These are phyloP conservation scores for Daedalea quercina DNA, from an alignment of 768 basidiomycete species.

Conservation along the genomic window DNA sequence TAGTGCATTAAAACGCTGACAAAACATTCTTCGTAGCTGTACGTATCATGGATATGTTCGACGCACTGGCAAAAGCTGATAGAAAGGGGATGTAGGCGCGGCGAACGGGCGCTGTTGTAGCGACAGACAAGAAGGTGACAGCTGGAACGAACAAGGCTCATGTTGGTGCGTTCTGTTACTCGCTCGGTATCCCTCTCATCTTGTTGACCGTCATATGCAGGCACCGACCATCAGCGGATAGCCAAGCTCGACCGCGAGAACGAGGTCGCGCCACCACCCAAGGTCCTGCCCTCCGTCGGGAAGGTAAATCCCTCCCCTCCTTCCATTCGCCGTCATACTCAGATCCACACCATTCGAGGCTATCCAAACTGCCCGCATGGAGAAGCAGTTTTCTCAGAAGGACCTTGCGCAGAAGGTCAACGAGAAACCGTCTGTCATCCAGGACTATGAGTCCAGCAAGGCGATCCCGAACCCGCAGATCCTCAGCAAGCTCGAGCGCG, in stretches of 20 bases:
- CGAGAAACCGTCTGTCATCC: slow-evolving; percentile 82
- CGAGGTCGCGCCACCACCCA: slow-evolving; percentile 88
- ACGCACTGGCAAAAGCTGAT: not conserved
- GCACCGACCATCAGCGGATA: slow-evolving; percentile 89
- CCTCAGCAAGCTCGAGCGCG: slow-evolving; percentile 82
- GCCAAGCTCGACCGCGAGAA: slow-evolving; percentile 94
- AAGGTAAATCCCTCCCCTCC: slow-evolving; percentile 39
- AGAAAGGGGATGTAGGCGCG: slow-evolving; percentile 47
- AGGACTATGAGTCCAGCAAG: slow-evolving; percentile 85
- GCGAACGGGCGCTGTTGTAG: slow-evolving; percentile 67
- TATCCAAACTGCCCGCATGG: slow-evolving; percentile 75
- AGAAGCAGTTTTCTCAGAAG: slow-evolving; percentile 79
- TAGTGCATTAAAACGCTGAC: slow-evolving; percentile 12
- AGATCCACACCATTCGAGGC: slow-evolving; percentile 40
- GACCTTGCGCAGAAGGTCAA: slow-evolving; percentile 91
- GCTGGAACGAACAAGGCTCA: slow-evolving; percentile 72
- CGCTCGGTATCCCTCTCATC: not conserved
- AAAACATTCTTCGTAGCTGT: slow-evolving; percentile 39
- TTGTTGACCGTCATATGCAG: slow-evolving; percentile 29
- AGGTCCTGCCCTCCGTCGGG: slow-evolving; percentile 66
- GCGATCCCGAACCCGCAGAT: slow-evolving; percentile 85
- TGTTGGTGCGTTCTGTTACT: slow-evolving; percentile 39
- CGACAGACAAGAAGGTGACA: slow-evolving; percentile 75
- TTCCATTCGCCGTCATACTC: not conserved
- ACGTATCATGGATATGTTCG: slow-evolving; percentile 21